Evolutionary conservation across 2,329 filamentous ascomycete genomes (phyloP).

Genomic region (Arthroderma sp.): DNA sequence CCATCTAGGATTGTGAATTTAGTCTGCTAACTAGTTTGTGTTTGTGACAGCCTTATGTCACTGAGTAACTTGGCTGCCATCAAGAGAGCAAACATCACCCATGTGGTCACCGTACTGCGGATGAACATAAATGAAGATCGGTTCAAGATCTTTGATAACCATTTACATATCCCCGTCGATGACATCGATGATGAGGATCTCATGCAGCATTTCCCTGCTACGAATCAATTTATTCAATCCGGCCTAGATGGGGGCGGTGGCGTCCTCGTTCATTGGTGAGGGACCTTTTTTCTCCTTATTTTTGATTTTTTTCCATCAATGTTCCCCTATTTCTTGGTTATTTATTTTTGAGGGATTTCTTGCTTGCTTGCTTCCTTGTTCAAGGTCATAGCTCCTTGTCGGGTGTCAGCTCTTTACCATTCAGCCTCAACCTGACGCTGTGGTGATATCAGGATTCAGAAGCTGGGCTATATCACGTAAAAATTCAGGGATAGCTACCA

Average conservation of each 20-base stretch:
- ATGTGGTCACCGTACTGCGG: constrained; percentile 72
- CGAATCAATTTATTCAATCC: constrained; percentile 70
- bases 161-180: constrained; percentile 72
- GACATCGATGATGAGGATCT: constrained; percentile 85
- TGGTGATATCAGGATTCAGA: no score
- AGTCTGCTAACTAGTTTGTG: not conserved
- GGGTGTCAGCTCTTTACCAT: no score
- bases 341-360: constrained; percentile 50
- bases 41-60: constrained; percentile 54
- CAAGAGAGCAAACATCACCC: constrained; percentile 63
- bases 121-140: constrained; percentile 44
- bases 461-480: no score
- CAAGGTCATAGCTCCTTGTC: no score
- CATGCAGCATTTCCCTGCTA: constrained; percentile 62
- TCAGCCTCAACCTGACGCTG: no score
- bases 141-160: constrained; percentile 55
- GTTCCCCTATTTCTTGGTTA: constrained; percentile 31
- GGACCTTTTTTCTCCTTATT: constrained; percentile 13
- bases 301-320: constrained; percentile 8
- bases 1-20: not conserved
- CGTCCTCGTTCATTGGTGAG: constrained; percentile 60
- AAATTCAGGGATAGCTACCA: no score
- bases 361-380: no score
- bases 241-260: constrained; percentile 49
- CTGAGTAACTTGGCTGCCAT: constrained; percentile 60